Evolutionary conservation across 2,329 filamentous ascomycete genomes (phyloP).

Genomic region (Emericellopsis cladophorae): DNA sequence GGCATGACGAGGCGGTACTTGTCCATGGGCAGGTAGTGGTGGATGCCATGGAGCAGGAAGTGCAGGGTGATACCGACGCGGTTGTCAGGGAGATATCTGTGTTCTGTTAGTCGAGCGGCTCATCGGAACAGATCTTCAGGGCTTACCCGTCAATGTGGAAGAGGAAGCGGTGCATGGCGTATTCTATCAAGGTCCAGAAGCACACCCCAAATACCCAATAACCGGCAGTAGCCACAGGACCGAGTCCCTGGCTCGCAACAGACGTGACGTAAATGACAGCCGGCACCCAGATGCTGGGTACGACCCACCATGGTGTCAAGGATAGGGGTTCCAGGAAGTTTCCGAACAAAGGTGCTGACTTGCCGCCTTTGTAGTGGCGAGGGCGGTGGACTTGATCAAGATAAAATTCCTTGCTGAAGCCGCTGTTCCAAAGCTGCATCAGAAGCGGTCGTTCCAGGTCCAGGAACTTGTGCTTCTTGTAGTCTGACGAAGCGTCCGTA

Average conservation of each 20-base stretch:
- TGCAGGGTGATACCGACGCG: constrained; percentile 74
- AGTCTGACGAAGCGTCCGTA: constrained; percentile 66
- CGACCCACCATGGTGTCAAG: constrained; percentile 87
- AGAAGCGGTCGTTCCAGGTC: constrained; percentile 78
- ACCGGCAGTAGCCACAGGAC: constrained; percentile 32
- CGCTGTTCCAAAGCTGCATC: constrained; percentile 75
- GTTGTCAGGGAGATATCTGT: constrained; percentile 80
- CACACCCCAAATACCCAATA: constrained; percentile 62
- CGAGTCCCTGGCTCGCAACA: constrained; percentile 49
- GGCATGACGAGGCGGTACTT: constrained; percentile 96
- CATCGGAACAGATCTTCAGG: background rate
- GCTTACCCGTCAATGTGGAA: constrained; percentile 89
- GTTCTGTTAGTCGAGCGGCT: background rate
- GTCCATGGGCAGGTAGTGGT: constrained; percentile 99
- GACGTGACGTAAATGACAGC: constrained; percentile 60
- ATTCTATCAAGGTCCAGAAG: constrained; percentile 86
- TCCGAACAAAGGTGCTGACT: constrained; percentile 86
- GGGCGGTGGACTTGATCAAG: constrained; percentile 92
- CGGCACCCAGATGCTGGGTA: constrained; percentile 81
- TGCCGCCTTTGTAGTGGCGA: constrained; percentile 87
- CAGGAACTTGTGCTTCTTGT: constrained; percentile 84
- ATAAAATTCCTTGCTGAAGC: constrained; percentile 93
- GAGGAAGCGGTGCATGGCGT: constrained; percentile 74
- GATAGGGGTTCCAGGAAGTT: constrained; percentile 98
- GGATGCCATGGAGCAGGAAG: constrained; percentile 91